Evolutionary conservation across 352 stramenopile species (phyloP), one percentile per base, ranked within the genome.

Genomic region (Phytophthora megakarya): DNA sequence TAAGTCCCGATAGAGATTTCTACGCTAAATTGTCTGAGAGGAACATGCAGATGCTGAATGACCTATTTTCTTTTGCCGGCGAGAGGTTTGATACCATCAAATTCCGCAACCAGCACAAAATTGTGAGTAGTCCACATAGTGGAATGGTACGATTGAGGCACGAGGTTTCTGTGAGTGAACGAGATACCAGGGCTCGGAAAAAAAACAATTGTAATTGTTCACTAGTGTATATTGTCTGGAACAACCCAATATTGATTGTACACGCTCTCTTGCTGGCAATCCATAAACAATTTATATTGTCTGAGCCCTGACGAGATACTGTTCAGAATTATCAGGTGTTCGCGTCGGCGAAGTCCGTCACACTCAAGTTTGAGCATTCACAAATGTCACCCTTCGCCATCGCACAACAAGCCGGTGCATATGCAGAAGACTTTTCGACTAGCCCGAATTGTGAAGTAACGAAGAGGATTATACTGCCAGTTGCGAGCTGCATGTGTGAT

Each of bases 41-140:
- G n/a, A n/a, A n/a, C n/a, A n/a, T n/a, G n/a, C n/a, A n/a, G n/a
- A 46, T 37, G 39, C 50, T 52, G 21, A 35, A 52, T 18, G 12
- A 38, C 0, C 53, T 52, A 13, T 61, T 61, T 38, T 35, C 19
- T 1, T 61, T 61, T 32, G 10, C 16, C 13, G 18, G 12, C 12
- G 6, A 43, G 11, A 61, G 25, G 8, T 40, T 50, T 5, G 39
- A 51, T 32, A 23, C 53, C 25, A 25, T 61, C 40, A 35, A 45
- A 47, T 46, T 28, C 21, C 42, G 43, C 33, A 46, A 26, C 12
- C 42, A 54, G 16, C 32, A 53, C 25, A 21, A 46, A 42, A 19
- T 62, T n/a, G 19, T 15, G 15, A 32, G 32, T 5, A n/a, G n/a
- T n/a, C n/a, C 21, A 53, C 26, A 12, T 18, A 11, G 46, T 19